Percentiles rank a stretch among this genome's conserved stretches.
Evolutionary conservation across 305 asterid species (phyloP).

Genomic region (Withania somnifera): DNA sequence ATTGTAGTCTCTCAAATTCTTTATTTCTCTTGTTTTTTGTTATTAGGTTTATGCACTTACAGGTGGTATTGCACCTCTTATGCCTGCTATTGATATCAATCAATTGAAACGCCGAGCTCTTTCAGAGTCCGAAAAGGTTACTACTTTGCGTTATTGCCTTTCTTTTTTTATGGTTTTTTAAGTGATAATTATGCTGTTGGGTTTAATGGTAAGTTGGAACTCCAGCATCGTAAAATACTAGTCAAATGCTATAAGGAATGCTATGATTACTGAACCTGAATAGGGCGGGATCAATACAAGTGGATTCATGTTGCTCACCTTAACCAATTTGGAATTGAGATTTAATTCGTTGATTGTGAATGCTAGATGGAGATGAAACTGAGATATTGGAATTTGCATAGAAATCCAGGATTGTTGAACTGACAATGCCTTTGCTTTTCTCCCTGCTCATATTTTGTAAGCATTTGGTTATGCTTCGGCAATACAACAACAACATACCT

Average conservation of each 20-base stretch:
- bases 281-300: neutral
- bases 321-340: neutral
- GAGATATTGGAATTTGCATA: neutral
- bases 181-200: neutral
- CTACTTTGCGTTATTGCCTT: neutral
- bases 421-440: neutral
- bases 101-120: constrained; percentile 66
- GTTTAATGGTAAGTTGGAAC: neutral
- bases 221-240: neutral
- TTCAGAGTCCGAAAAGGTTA: constrained; percentile 79
- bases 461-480: neutral
- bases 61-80: constrained; percentile 81
- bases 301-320: neutral
- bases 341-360: neutral
- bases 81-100: constrained; percentile 70
- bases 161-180: neutral
- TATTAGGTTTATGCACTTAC: constrained; percentile 86
- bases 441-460: neutral
- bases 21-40: neutral
- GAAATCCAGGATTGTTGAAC: neutral
- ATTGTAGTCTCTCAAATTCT: neutral
- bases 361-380: neutral
- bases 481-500: neutral
- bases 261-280: neutral
- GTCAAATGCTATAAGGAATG: neutral